Evolutionary conservation across 2,329 filamentous ascomycete species (phyloP).

Genomic region (Ceratocystis alfenasii): DNA sequence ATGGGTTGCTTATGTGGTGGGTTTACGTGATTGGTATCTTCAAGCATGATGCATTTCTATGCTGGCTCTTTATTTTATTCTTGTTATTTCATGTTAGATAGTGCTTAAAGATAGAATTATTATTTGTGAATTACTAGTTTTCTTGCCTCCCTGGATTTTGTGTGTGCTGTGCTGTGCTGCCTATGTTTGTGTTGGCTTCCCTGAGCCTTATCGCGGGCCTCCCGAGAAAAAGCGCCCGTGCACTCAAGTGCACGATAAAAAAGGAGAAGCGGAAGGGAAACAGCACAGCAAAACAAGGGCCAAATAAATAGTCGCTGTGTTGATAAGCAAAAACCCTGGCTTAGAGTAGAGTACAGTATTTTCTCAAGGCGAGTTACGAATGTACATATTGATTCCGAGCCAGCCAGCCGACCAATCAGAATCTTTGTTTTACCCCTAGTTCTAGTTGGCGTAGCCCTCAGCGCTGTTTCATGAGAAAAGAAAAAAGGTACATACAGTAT

Average conservation of each 20-base stretch:
- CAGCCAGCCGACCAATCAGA: not conserved
- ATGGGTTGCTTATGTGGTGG: not conserved
- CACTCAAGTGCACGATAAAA: not conserved
- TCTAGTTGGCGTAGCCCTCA: not conserved
- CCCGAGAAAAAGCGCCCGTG: conserved; percentile 3
- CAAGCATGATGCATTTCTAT: not conserved
- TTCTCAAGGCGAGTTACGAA: not conserved
- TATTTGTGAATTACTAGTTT: not conserved
- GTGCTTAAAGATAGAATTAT: not conserved
- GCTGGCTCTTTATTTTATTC: not conserved
- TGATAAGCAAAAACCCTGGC: not conserved
- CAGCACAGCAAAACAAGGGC: not conserved
- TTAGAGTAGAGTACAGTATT: not conserved
- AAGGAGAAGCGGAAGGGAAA: not conserved
- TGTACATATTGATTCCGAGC: too few relatives aligned
- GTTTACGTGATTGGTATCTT: not conserved
- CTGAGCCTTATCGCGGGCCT: not conserved
- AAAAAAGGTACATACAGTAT: not conserved
- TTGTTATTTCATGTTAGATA: not conserved
- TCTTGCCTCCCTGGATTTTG: too few relatives aligned
- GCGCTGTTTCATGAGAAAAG: not conserved
- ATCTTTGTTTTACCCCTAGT: not conserved
- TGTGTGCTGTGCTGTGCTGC: not conserved
- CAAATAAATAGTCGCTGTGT: not conserved
- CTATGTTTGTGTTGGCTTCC: not conserved